These are phyloP conservation scores for Dysphania ambrosioides DNA, from an alignment of 148 eudicot genomes.

Conservation along the genomic window DNA sequence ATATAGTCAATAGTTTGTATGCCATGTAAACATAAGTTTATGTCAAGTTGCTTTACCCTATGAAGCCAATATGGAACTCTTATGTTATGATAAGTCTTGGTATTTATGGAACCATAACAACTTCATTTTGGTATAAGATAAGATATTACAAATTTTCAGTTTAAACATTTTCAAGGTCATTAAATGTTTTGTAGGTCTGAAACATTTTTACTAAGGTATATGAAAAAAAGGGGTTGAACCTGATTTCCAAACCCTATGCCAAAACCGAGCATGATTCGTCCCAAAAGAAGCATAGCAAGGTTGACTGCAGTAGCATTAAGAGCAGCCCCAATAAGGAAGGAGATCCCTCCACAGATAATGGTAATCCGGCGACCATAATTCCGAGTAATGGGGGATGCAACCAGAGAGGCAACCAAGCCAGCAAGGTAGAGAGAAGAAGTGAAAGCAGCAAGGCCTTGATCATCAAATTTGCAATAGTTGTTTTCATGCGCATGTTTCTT, in stretches of 20 bases:
- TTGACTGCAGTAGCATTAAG: conserved; percentile 68
- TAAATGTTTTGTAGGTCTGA: background rate
- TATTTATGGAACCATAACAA: background rate
- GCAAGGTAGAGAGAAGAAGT: conserved; percentile 88
- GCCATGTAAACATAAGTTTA: background rate
- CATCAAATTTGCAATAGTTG: conserved; percentile 87
- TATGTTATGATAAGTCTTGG: background rate
- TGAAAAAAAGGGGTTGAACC: conserved; percentile 29
- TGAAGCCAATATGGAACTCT: background rate
- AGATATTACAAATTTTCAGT: too few relatives aligned
- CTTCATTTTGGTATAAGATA: background rate
- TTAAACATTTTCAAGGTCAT: background rate
- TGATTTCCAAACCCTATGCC: conserved; percentile 97
- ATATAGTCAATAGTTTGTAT: background rate
- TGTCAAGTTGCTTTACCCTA: background rate
- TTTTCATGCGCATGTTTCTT: conserved; percentile 57
- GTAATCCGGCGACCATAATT: conserved; percentile 63
- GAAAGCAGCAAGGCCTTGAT: conserved; percentile 82
- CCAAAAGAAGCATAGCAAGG: conserved; percentile 68
- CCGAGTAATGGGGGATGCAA: conserved; percentile 70
- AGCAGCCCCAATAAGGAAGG: conserved; percentile 69
- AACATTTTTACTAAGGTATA: background rate
- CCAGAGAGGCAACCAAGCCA: conserved; percentile 61
- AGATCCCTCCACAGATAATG: conserved; percentile 69
- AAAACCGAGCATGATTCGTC: conserved; percentile 85